Base-by-base conservation (phyloP, 768 basidiomycete genomes). In the Suillus lakei region DNA sequence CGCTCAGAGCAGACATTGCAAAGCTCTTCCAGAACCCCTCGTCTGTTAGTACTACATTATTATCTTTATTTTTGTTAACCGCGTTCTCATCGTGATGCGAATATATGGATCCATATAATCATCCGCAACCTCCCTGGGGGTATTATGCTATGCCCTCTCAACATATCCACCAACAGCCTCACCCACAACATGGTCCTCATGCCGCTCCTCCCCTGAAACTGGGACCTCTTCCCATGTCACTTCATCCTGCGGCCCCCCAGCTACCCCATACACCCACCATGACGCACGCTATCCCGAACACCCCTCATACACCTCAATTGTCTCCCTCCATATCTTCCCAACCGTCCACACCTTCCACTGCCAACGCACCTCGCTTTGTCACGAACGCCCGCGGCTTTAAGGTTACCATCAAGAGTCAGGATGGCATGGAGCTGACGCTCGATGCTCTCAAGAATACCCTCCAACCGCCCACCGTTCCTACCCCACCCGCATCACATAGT, bases 241-340 rank as follows among this genome's bases (percentile, higher is more conserved):
- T 91, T 43, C 86, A 90, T 68, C 88, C 84, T 70, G 85, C 82
- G 38, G 82, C 84, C 58, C 81, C 80, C 16, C 78, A 71, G 56
- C 71, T 91, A 21, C 88, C 91, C 15, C 86, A 85, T 36, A 92
- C 91, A 1, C 90, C 92, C n/a, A 90, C 88, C 2, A 79, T 85
- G 63, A 62, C 86, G 2, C 91, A 89, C 64, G 84, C 91, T 21
- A 74, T 84, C 39, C 85, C 88, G 12, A 73, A 78, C 55, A 71
- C 80, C 6, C 68, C 71, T 8, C 85, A 86, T 69, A 78, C 81
- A 16, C 48, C 83, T 18, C 83, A 87, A 36, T 85, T 84, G 0
- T 78, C 84, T 44, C 76, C 82, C 69, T 69, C 73, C 50, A 75
- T 81, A 23, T 78, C 90, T 13, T 85, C 89, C 0, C 89, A 89